Base-by-base conservation (phyloP, 2,329 filamentous ascomycete genomes). In the Mariannaea elegans region DNA sequence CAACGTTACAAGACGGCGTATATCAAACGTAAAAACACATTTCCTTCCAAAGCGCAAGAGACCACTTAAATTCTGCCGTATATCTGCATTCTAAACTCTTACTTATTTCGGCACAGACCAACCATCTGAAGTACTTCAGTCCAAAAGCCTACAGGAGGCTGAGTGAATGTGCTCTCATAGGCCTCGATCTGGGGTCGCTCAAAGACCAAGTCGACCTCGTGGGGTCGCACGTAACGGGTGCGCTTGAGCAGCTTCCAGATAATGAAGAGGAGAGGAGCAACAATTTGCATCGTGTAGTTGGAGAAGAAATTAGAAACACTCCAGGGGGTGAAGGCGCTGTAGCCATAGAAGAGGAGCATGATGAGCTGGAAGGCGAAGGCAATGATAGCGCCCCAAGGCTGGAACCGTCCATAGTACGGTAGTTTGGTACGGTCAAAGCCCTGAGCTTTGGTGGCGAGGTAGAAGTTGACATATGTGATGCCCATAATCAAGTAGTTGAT, bases 181-280 rank as follows among this genome's bases (percentile, higher is more conserved):
- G 79, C 80, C 59, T 89, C 86, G 55, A 89, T 84, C 19, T 79
- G 67, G 19, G 85, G 85, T n/a, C 81, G 77, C 66, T 89, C 81
- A 86, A 85, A 85, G 39, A 87, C 76, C 14, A 89, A 77, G 67
- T 90, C 87, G 3, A 82, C 81, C 68, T 90, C 83, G 5, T 78
- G 71, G 0, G 87, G 77, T 2, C 75, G 75, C 16, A 87, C 77
- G 50, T 84, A 77, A 59, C 80, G 81, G 2, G 88, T 90, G 56
- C 78, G 79, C 77, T 87, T 86, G 71, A 87, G 18, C 1, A 90
- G 7, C 76, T 91, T 92, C 86, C 87, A 92, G 66, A 79, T 79
- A 18, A 82, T 51, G 70, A 83, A 90, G 24, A 87, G 75, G 32
- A 85, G 70, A 7, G 82, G 80, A 0, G 82, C 81, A 21, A 88